Base-by-base conservation (phyloP, 441 rosid species). In the Gossypium laxum region DNA sequence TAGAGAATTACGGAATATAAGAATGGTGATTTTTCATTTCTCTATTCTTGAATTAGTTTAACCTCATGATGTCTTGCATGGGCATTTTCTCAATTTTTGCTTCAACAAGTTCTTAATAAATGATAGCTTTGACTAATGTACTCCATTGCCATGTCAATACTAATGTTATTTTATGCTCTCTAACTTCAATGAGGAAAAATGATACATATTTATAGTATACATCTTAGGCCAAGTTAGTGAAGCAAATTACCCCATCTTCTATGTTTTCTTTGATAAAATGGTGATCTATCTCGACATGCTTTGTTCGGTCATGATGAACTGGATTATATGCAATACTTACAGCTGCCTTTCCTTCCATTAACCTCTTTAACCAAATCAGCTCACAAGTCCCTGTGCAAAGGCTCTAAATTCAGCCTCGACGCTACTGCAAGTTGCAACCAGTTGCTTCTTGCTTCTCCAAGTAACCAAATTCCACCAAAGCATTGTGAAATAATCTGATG, bases 1-100 rank as follows among this genome's bases (percentile, higher is more conserved):
- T 17, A 84, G 80, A 81, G 97, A 92, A 77, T 68, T 95, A 71
- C 82, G 78, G 75, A 82, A 81, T 60, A 93, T 92, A 75, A 91
- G 81, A 84, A 84, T 86, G 92, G 99, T 95, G 67, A 83, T 5
- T 18, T 67, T 12, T 55, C 57, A 19, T 64, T 59, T 38, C 45
- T 76, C 47, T 67, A 7, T 45, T 15, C 56, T 52, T 15, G 47
- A 71, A 69, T 60, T 70, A 24, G 65, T 41, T 61, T 62, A 66
- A 59, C 52, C 34, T 69, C 41, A 22, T 70, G 24, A 34, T 22
- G 6, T 43, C 15, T 67, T 28, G 47, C 59, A 51, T 50, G 54
- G 45, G 15, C 5, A 10, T 67, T 38, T 50, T 67, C 58, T 28
- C 26, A 50, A 28, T 50, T 50, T 64, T 64, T 28, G 17, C 21